These are phyloP conservation scores for Fonsecaea nubica DNA, from an alignment of 2,329 filamentous ascomycete species.

Conservation along the genomic window DNA sequence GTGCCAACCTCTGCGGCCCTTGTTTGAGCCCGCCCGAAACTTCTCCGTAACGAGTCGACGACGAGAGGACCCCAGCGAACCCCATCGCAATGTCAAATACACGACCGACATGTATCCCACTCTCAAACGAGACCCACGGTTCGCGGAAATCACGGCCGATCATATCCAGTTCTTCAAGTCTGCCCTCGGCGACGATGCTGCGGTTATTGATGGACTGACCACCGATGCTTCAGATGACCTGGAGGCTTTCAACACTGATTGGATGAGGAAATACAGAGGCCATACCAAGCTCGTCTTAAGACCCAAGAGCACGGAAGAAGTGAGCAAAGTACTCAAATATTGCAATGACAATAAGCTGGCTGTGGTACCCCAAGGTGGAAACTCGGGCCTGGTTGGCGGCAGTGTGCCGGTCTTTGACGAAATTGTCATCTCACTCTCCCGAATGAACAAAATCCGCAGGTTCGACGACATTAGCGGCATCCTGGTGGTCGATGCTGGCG, in stretches of 20 bases:
- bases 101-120: slow-evolving; percentile 83
- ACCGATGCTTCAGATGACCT: slow-evolving; percentile 78
- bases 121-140: slow-evolving; percentile 78
- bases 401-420: slow-evolving; percentile 98
- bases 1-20: slow-evolving; percentile 12
- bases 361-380: slow-evolving; percentile 95
- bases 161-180: slow-evolving; percentile 84
- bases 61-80: slow-evolving; percentile 33
- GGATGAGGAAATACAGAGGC: slow-evolving; percentile 98
- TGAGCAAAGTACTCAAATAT: slow-evolving; percentile 89
- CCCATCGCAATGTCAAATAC: slow-evolving; percentile 62
- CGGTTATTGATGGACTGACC: slow-evolving; percentile 83
- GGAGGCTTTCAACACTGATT: slow-evolving; percentile 92
- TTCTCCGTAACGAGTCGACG: slow-evolving; percentile 32
- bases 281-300: slow-evolving; percentile 87
- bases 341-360: slow-evolving; percentile 93
- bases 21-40: slow-evolving; percentile 23
- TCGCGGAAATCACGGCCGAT: slow-evolving; percentile 70
- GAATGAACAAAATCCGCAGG: slow-evolving; percentile 88
- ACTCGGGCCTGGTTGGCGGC: slow-evolving; percentile 93
- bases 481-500: slow-evolving; percentile 87
- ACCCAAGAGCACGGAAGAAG: slow-evolving; percentile 81
- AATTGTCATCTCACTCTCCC: slow-evolving; percentile 87
- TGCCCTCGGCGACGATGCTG: slow-evolving; percentile 78
- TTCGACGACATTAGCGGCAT: slow-evolving; percentile 94